Base-by-base conservation (phyloP, 306 rosid species). In the Quillaja saponaria region DNA sequence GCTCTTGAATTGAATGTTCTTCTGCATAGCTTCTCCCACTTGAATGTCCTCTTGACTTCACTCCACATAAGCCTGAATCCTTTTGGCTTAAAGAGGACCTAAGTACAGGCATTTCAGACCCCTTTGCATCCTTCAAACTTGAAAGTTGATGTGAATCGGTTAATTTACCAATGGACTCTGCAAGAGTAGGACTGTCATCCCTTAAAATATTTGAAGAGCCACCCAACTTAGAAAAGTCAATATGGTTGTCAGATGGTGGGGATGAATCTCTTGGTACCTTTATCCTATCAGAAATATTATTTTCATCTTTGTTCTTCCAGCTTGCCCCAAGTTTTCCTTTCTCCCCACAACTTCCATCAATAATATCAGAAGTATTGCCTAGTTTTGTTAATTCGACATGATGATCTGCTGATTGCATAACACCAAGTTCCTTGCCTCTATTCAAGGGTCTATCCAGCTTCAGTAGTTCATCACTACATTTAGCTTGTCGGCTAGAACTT, bases 221-320 rank as follows among this genome's bases (percentile, higher is more conserved):
- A 37, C 14, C 46, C 21, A 76, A 35, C 63, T 62, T 34, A 8
- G 69, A 45, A 51, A 65, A n/a, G n/a, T n/a, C n/a, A n/a, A n/a
- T 19, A 59, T 49, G 80, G 48, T 69, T 53, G 70, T 57, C 61
- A 13, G 52, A 21, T 28, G 76, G 28, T 59, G 57, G 67, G 49
- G 17, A 62, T 63, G 80, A 63, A 72, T 68, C 74, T 63, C 78
- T 61, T 17, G 37, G 79, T 56, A 69, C 57, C 58, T 46, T 55
- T 61, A 25, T 49, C 64, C 75, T 59, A 38, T 58, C 40, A 35
- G 34, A 55, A 42, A 10, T 28, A 39, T 55, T 41, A 14, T 34
- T 39, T 49, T 63, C 79, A 31, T 48, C 62, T 66, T 62, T 58
- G 46, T 41, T 62, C 41, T 55, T 60, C 64, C 52, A 34, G 54